phyloP scores from a whole-genome alignment of 345 rosid species.

The Citrus maxima region DNA sequence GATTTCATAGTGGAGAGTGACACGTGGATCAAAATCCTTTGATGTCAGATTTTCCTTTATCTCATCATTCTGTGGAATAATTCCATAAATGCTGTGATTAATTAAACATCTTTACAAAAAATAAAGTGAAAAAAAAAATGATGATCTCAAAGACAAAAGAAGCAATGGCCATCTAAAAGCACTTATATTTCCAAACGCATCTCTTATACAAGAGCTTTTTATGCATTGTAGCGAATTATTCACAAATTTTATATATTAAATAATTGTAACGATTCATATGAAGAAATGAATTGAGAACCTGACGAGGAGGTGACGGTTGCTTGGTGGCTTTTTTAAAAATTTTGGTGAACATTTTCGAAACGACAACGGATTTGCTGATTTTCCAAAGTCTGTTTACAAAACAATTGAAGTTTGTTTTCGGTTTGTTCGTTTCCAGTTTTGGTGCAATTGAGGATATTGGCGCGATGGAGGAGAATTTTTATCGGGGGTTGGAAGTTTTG shows the following conservation, averaged over 20 bases:
- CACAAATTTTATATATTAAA: neutral
- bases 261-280: neutral
- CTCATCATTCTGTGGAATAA: constrained; percentile 16
- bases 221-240: neutral
- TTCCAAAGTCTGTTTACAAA: neutral
- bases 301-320: constrained; percentile 25
- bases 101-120: neutral
- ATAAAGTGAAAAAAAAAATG: neutral
- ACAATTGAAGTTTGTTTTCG: neutral
- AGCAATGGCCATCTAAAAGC: no score
- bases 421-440: neutral
- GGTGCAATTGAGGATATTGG: neutral
- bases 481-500: neutral
- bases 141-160: neutral
- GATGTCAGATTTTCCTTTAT: constrained; percentile 28
- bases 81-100: neutral
- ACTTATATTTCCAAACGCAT: neutral
- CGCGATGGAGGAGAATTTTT: neutral
- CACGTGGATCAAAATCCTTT: constrained; percentile 51
- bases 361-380: constrained; percentile 11
- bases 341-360: constrained; percentile 48
- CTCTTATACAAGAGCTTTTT: neutral
- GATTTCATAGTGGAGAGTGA: constrained; percentile 66
- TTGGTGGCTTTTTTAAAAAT: constrained; percentile 38
- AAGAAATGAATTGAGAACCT: constrained; percentile 20